Evolutionary conservation across 2,329 filamentous ascomycete species (phyloP).

Genomic region (Rachicladosporium sp.): DNA sequence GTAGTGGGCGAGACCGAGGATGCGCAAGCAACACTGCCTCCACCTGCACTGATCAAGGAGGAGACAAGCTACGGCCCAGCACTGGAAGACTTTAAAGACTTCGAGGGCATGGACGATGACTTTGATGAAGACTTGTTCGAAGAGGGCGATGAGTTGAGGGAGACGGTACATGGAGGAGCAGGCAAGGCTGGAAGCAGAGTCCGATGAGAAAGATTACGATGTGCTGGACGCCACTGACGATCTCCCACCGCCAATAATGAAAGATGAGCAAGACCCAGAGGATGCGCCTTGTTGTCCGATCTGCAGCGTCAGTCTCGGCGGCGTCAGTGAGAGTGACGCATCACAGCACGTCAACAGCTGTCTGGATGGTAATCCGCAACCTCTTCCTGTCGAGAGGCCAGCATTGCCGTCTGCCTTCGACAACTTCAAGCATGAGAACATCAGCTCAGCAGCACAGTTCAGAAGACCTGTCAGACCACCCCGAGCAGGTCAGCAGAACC

Average conservation of each 20-base stretch:
- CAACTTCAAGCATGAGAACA: conserved; percentile 10
- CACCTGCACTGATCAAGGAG: conserved; percentile 30
- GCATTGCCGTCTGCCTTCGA: neutral
- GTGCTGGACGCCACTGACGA: conserved; percentile 5
- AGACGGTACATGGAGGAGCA: conserved; percentile 66
- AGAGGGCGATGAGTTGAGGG: conserved; percentile 39
- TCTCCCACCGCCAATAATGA: conserved; percentile 15
- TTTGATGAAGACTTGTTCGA: conserved; percentile 50
- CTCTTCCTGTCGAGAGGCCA: conserved; percentile 31
- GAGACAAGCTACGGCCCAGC: conserved; percentile 37
- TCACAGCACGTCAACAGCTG: conserved; percentile 85
- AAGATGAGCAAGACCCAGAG: too few species aligned
- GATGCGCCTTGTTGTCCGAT: conserved; percentile 51
- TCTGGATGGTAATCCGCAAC: conserved; percentile 66
- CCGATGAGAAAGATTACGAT: conserved; percentile 30
- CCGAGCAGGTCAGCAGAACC: conserved; percentile 68
- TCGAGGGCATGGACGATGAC: conserved; percentile 38
- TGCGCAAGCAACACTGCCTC: too few species aligned
- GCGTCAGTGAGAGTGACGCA: conserved; percentile 48
- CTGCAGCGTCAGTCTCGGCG: conserved; percentile 54
- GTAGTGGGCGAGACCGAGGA: neutral
- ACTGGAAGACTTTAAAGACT: conserved; percentile 39
- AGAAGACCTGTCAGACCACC: conserved; percentile 54
- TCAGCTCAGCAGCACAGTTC: conserved; percentile 41
- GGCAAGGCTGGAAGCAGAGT: conserved; percentile 38